Evolutionary conservation across 306 rosid genomes (phyloP), one percentile per base, ranked within the genome.

Genomic region (Mimosa pudica): DNA sequence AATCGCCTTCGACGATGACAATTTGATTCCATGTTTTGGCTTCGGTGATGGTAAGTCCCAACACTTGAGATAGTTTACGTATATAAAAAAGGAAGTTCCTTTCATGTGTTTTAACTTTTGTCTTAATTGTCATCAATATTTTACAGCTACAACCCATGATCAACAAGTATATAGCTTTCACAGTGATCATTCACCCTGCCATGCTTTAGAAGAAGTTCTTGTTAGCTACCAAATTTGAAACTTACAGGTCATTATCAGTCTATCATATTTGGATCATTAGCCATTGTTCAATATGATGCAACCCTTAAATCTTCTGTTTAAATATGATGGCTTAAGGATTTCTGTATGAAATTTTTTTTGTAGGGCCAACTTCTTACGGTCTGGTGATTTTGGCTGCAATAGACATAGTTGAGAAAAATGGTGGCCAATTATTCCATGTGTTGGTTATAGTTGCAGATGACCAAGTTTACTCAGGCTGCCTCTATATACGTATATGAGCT

Each of bases 1-100:
- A 24, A 24, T 24, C 30, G 30, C 98, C 45, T 92, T 94, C 74
- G 97, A 92, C 77, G 98, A 94, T 48, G 98, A 94, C 80, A 90
- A 90, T 85, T 86, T 94, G 77, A 94, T 94, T 83, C 97, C 98
- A 84, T 94, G 98, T 65, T 94, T 88, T 80, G 98, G 97, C 75
- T 94, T 94, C 81, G 98, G 98, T 73, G 97, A 92, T 84, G 90
- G 97, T 94, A 86, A 71, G 71, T 35, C 30, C 73, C 79, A 75
- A 33, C 70, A 36, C 52, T 79, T 65, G 44, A 78, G 75, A 30
- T 44, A 64, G 14, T 80, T 46, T 45, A 75, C 44, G n/a, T n/a
- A n/a, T n/a, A n/a, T n/a, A n/a, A n/a, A 5, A 5, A 44, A 5
- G 1, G 7, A 61, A 60, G 16, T 79, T 51, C 73, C 41, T 70